Conservation (phyloP, 495 filamentous ascomycete species). For the Penicillium bovifimosum region DNA sequence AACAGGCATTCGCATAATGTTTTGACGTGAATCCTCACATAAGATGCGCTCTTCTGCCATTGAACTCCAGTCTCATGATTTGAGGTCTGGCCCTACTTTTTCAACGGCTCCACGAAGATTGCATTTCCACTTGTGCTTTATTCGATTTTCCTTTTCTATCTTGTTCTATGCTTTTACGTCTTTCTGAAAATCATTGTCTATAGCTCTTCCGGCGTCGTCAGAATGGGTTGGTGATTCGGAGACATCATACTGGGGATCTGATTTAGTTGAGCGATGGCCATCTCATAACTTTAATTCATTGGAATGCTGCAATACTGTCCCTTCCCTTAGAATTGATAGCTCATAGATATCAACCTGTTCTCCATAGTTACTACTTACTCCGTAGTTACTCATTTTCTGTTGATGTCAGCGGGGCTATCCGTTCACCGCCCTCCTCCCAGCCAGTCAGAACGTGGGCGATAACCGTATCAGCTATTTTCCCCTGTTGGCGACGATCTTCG, state of each 20-base stretch:
- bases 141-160: conserved; percentile 5
- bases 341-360: too few relatives aligned
- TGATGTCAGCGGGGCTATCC: conserved; percentile 11
- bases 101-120: conserved; percentile 14
- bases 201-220: conserved; percentile 29
- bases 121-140: conserved; percentile 9
- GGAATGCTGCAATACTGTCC: too few relatives aligned
- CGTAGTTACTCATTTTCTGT: not conserved
- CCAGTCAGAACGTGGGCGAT: conserved; percentile 27
- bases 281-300: not conserved
- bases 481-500: conserved; percentile 15
- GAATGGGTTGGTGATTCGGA: conserved; percentile 23
- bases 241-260: conserved; percentile 14
- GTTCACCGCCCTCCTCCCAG: conserved; percentile 16
- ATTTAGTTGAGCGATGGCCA: conserved; percentile 8
- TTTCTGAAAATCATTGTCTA: conserved; percentile 23
- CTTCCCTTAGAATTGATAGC: too few relatives aligned
- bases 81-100: conserved; percentile 4
- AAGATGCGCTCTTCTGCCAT: not conserved
- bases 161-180: conserved; percentile 5
- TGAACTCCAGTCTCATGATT: conserved; percentile 1
- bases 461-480: conserved; percentile 21
- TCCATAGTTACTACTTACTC: too few relatives aligned
- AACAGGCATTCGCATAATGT: conserved; percentile 30
- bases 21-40: not conserved